These are phyloP conservation scores for Penicillium maclennaniae DNA, from an alignment of 495 filamentous ascomycete genomes.

Conservation along the genomic window DNA sequence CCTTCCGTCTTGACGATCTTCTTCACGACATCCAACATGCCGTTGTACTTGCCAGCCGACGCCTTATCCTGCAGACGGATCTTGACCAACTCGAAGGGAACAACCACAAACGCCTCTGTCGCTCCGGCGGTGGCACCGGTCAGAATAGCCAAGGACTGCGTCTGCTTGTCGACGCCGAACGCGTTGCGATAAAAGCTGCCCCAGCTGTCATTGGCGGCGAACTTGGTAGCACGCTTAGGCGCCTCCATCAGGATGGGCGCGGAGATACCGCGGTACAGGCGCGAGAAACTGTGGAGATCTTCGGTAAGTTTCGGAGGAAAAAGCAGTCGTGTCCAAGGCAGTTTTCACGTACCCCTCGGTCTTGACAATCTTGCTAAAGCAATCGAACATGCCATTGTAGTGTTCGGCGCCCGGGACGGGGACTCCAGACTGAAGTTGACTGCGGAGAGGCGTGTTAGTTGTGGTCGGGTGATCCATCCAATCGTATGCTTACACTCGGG, in stretches of 20 bases:
- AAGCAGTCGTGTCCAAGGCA: background rate
- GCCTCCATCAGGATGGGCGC: slow-evolving; percentile 98
- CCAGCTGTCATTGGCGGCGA: slow-evolving; percentile 98
- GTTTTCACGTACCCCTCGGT: slow-evolving; percentile 72
- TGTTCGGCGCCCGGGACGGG: slow-evolving; percentile 61
- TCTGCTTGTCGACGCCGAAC: slow-evolving; percentile 84
- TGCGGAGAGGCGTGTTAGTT: slow-evolving; percentile 30
- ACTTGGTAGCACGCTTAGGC: slow-evolving; percentile 96
- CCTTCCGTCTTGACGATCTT: slow-evolving; percentile 87
- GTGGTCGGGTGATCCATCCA: slow-evolving; percentile 12
- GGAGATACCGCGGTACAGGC: slow-evolving; percentile 91
- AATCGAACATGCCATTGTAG: slow-evolving; percentile 97
- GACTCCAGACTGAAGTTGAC: slow-evolving; percentile 79
- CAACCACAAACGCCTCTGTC: slow-evolving; percentile 92
- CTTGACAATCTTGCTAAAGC: slow-evolving; percentile 87
- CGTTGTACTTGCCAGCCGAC: slow-evolving; percentile 89
- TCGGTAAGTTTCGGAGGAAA: slow-evolving; percentile 6
- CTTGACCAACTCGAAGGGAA: slow-evolving; percentile 93
- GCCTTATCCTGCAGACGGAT: slow-evolving; percentile 95
- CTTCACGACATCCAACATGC: slow-evolving; percentile 82
- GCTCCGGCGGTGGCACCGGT: slow-evolving; percentile 94
- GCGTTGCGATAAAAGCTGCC: slow-evolving; percentile 81
- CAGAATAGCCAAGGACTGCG: slow-evolving; percentile 79
- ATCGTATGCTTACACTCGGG: slow-evolving; percentile 70
- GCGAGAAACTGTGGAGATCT: slow-evolving; percentile 58